Evolutionary conservation across 2,329 filamentous ascomycete genomes (phyloP), one percentile per base, ranked within the genome.

Genomic region (Talaromyces sp.): DNA sequence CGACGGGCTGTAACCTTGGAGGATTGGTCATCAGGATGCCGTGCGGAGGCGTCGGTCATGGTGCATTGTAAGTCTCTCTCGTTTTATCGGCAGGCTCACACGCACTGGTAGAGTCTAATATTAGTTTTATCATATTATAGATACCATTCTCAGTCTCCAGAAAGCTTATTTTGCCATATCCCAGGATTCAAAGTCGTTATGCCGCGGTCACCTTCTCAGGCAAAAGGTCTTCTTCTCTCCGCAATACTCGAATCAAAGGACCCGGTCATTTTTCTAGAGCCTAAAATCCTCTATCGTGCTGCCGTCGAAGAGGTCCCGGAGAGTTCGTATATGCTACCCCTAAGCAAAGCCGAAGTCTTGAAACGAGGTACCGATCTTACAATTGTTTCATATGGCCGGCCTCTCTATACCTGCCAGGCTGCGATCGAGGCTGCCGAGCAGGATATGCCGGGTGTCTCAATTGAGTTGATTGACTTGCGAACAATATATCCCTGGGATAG

Each of bases 401-500:
- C 93, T 22, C 79, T 97, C 22, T 97, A 97, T 77, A 89, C 89
- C 47, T 97, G 92, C 76, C 86, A 87, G 61, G 84, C 86, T 3
- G 93, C 93, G 0, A 90, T 96, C 67, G 84, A 87, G 66, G 88
- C 88, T 27, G 90, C 90, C 3, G 87, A 92, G 75, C 92, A 92
- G 68, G 83, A 92, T 52, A 82, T 90, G 58, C 73, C 74, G 9
- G 91, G 89, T 8, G 85, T 93, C 63, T 90, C 85, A 5, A 85
- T 93, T 17, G 93, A 97, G 81, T 82, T 97, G 64, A 92, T 97
- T 67, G 93, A 97, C 74, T 80, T 97, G 64, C 85, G 93, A 65
- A 96, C 93, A 0, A 84, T 97, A 59, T 96, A 96, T 73, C 93
- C 93, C 0, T 97, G 93, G 93, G 93, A 97, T 75, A 87, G 91